A percentile compares a stretch with the other conserved stretches of the same genome.
Evolutionary conservation across 164 flowering plant species (phyloP).

Genomic region (Brasenia schreberi): DNA sequence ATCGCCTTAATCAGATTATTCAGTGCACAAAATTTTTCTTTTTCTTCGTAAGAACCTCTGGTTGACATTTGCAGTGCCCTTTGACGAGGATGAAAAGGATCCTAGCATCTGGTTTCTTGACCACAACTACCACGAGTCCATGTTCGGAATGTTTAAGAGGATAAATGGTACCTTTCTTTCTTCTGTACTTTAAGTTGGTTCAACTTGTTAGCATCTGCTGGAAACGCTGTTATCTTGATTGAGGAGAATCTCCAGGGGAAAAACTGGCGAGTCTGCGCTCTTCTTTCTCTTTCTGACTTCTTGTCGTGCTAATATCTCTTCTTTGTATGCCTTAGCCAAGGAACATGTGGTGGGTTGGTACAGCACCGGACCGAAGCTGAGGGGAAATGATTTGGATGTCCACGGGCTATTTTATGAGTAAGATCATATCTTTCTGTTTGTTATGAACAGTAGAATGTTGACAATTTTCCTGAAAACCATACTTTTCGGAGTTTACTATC

Average conservation of each 20-base stretch:
- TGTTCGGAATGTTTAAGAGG: slow-evolving; percentile 98
- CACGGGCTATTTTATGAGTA: slow-evolving; percentile 33
- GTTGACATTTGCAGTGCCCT: slow-evolving; percentile 57
- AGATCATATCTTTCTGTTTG: slow-evolving; percentile 15
- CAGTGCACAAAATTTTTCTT: neutral
- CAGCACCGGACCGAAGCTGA: slow-evolving; percentile 90
- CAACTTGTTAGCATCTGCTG: neutral
- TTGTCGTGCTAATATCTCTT: neutral
- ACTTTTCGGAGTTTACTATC: neutral
- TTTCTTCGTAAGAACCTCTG: neutral
- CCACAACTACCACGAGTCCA: slow-evolving; percentile 94
- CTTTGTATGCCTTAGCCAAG: slow-evolving; percentile 55
- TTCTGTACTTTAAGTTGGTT: neutral
- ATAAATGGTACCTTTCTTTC: slow-evolving; percentile 55
- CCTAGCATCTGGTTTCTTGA: slow-evolving; percentile 97
- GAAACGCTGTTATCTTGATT: neutral
- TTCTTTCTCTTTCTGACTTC: no score
- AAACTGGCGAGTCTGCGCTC: neutral
- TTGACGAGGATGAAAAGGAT: slow-evolving; percentile 95
- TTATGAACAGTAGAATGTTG: no score
- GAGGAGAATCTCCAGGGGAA: neutral
- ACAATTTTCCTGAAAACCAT: no score
- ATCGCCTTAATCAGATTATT: neutral
- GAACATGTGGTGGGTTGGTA: slow-evolving; percentile 99
- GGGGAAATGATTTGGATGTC: slow-evolving; percentile 4